Conservation (phyloP, 2,329 filamentous ascomycete genomes). For the Fusarium tricinctum region DNA sequence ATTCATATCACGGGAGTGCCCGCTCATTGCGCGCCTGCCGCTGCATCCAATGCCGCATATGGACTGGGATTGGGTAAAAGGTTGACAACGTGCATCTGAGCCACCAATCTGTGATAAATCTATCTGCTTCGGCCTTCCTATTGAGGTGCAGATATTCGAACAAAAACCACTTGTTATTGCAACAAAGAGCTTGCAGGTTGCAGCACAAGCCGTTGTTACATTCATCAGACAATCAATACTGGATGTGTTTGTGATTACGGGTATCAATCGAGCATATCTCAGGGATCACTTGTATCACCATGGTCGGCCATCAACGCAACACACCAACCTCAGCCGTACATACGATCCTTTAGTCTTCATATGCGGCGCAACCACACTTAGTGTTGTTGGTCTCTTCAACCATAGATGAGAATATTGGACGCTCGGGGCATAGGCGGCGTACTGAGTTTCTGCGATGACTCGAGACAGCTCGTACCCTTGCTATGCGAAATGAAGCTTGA, state of each 20-base stretch:
- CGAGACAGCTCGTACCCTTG: constrained; percentile 17
- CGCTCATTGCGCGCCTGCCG: constrained; percentile 49
- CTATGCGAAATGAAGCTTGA: constrained; percentile 26
- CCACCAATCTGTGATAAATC: constrained; percentile 22
- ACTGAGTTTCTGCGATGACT: constrained; percentile 2
- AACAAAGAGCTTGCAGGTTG: constrained; percentile 13
- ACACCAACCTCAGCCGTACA: constrained; percentile 12
- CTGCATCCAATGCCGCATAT: constrained; percentile 37
- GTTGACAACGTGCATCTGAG: constrained; percentile 33
- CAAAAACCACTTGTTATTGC: constrained; percentile 24
- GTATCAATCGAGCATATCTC: constrained; percentile 6
- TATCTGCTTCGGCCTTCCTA: constrained; percentile 38
- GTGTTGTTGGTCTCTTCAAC: constrained; percentile 11
- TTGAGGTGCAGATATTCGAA: constrained; percentile 38
- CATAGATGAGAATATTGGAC: constrained; percentile 6
- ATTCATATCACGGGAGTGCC: constrained; percentile 48
- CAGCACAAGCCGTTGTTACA: constrained; percentile 14
- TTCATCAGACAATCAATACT: constrained; percentile 22
- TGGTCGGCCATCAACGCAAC: constrained; percentile 12
- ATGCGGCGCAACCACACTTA: constrained; percentile 6
- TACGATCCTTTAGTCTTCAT: constrained; percentile 10
- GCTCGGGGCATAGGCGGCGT: constrained; percentile 8
- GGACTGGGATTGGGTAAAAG: constrained; percentile 37
- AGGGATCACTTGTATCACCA: not conserved
- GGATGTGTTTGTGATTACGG: not conserved